Evolutionary conservation across 1,284 basidiomycete genomes (phyloP), one percentile per base, ranked within the genome.

Genomic region (Pterulicium gracile): DNA sequence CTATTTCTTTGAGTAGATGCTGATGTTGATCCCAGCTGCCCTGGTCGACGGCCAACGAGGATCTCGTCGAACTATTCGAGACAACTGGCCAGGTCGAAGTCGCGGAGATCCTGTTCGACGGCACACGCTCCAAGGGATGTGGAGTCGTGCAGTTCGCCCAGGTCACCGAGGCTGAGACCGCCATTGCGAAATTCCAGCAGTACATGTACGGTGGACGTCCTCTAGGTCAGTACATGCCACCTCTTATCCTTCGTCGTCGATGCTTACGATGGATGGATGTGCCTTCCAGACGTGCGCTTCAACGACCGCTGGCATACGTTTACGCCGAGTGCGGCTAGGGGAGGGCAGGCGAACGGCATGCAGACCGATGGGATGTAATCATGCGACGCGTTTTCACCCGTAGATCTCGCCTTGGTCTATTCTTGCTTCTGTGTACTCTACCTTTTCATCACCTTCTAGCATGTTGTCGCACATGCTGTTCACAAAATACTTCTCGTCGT

Each of bases 41-140:
- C 0, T 98, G 93, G 92, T 97, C 93, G 14, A 98, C 95, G 24
- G 90, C 93, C n/a, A 96, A 98, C 63, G 94, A 98, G 60, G 95
- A 98, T 61, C 70, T 98, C 22, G 94, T 98, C 19, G 95, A 98
- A 66, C 69, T 98, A 23, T 98, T 98, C 58, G 94, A 97, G 69
- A 98, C 95, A 23, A 96, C 93, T 1, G 95, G 95, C 7, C 85
- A 84, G 53, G 95, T 98, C 24, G 86, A 92, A 56, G 69, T 92
- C 41, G 95, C 95, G 7, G 95, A 98, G 63, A 93, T 98, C 54
- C 63, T 98, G 44, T 91, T 87, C 56, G 94, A 97, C 52, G 87
- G 87, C 22, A 80, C 83, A 4, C 79, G 94, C 48, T 91, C 88
- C 43, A 94, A 94, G 62, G 95, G 95, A 18, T 84, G 86, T 48